Base-by-base conservation (phyloP, 495 filamentous ascomycete species). In the Cryomyces antarcticus region DNA sequence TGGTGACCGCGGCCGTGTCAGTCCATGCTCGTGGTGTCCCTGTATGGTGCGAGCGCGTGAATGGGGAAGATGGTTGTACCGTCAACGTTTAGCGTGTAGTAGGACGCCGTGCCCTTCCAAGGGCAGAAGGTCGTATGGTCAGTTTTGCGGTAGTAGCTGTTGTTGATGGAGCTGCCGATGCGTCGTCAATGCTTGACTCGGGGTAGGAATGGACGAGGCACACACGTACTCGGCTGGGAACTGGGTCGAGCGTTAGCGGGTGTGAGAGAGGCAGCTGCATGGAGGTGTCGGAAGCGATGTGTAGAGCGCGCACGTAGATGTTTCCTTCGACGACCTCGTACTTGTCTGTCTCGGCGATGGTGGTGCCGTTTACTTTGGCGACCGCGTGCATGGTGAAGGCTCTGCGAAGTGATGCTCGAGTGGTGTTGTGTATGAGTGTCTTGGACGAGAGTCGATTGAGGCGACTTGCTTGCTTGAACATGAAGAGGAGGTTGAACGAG, bases 311-410 rank as follows among this genome's bases (percentile, higher is more conserved):
- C 17, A 24, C 17, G 50, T 84, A 82, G 49, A 82, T 64, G 54
- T 82, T 84, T 42, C 76, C 77, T 54, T 82, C 79, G 10, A 82
- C 75, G 4, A 69, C 60, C 54, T 77, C 71, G 59, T 71, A 82
- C 13, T 58, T 57, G 24, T 75, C 66, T 0, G 77, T 64, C 49
- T 73, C 67, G 13, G 77, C 78, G 42, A 83, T 60, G 37, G 68
- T 54, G 31, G 60, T 63, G 48, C 69, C 75, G 45, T 71, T 65
- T 37, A 78, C 59, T 39, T 62, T 70, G 12, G 76, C 78, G 44
- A 59, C 67, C 41, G 75, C 78, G 52, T 24, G 17, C 17, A 24
- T 24, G 17, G 17, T 24, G 17, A 24, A 2, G 17, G 17, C 17
- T 24, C 17, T 24, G 17, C 17, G 17, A 24, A 24, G 17, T 24